Evolutionary conservation across 306 rosid genomes (phyloP), one percentile per base, ranked within the genome.

Genomic region (Cucurbita ficifolia): DNA sequence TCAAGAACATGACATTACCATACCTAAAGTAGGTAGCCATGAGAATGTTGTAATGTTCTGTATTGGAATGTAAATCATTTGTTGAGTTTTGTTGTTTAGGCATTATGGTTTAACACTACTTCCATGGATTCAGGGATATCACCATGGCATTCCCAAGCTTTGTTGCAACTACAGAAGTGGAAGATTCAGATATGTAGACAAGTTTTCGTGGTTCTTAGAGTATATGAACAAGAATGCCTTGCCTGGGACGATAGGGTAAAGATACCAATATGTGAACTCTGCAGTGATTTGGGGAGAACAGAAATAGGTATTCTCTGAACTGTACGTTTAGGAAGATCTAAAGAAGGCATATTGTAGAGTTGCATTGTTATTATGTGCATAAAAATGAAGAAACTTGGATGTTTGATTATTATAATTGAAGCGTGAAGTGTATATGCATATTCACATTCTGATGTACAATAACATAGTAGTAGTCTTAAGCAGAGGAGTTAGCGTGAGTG

Each of bases 1-100:
- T 93, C 18, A 94, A 87, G 85, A 94, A 94, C 73, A 89, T 94
- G 97, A 94, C 98, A 22, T 82, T 88, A 73, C 89, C 88, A 75
- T 82, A 80, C 80, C 82, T 90, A 56, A 85, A 76, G 98, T 93
- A 39, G n/a, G 96, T 76, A 72, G 5, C 0, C 18, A 19, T 1
- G 50, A 35, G 67, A 29, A 13, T 7, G 0, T 14, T 6, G 21
- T 6, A 60, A 2, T 14, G 7, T 16, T 4, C 2, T 60, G 0
- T 29, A 29, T 13, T 60, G 35, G 68, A 61, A 36, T 61, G 46
- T n/a, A 33, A 16, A 60, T 60, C 46, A 35, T 60, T 16, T 8
- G 65, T 29, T 13, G 65, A 62, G 49, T 63, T 39, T 40, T 12
- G 1, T 38, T 62, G 21, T 17, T 62, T 33, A 36, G 43, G 46